These are phyloP conservation scores for Pythium volutum DNA, from an alignment of 352 stramenopile genomes.

Conservation along the genomic window DNA sequence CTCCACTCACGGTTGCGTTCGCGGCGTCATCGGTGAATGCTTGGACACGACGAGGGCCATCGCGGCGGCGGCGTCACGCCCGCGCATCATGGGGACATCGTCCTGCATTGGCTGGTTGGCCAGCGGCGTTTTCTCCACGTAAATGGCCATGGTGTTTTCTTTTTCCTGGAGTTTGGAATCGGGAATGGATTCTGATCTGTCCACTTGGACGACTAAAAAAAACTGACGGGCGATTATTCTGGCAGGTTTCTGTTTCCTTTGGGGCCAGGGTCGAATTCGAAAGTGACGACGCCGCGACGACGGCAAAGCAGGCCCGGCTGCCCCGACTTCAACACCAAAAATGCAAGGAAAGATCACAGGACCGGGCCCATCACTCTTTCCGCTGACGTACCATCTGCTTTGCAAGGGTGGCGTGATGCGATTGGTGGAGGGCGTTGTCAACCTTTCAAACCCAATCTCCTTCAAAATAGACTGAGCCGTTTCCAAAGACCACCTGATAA, in stretches of 20 bases:
- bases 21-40: not conserved
- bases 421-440: not conserved
- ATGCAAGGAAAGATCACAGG: slow-evolving; percentile 4
- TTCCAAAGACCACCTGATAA: not conserved
- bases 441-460: slow-evolving; percentile 7
- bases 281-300: slow-evolving; percentile 15
- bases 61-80: not conserved
- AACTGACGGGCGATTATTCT: not conserved
- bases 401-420: slow-evolving; percentile 3
- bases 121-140: slow-evolving; percentile 10
- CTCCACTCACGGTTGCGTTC: slow-evolving; percentile 1
- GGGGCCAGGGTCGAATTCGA: not conserved
- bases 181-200: not conserved
- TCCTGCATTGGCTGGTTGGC: not conserved
- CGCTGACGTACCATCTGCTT: slow-evolving; percentile 14
- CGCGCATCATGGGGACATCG: not conserved
- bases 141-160: slow-evolving; percentile 15
- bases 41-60: slow-evolving; percentile 12
- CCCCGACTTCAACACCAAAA: slow-evolving; percentile 22
- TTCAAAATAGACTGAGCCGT: not conserved
- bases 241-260: not conserved
- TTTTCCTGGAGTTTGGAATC: not conserved
- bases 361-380: slow-evolving; percentile 5
- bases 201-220: slow-evolving; percentile 6
- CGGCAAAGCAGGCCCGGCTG: not conserved